Evolutionary conservation across 2,329 filamentous ascomycete genomes (phyloP).

Genomic region (Sarocladium oryzae): DNA sequence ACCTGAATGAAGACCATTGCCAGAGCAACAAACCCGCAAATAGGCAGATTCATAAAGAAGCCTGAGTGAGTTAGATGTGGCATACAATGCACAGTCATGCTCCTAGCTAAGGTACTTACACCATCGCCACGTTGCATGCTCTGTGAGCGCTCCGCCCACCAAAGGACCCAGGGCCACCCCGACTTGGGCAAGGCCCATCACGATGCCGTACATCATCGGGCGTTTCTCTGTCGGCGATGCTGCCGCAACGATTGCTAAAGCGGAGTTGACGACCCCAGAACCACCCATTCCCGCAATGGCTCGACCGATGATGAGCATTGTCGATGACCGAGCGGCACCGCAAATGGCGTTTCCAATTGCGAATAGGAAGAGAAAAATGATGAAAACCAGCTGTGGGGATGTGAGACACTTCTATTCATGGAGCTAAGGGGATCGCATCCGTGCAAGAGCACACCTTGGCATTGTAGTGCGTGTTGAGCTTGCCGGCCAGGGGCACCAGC

Average conservation of each 20-base stretch:
- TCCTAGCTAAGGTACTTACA: too few species aligned
- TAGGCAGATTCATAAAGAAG: slow-evolving; percentile 5
- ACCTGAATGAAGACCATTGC: not conserved
- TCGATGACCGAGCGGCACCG: slow-evolving; percentile 14
- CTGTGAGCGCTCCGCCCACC: slow-evolving; percentile 32
- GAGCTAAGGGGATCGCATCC: not conserved
- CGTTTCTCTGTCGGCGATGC: slow-evolving; percentile 14
- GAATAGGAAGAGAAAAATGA: slow-evolving; percentile 15
- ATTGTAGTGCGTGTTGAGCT: not conserved
- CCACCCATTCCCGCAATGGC: slow-evolving; percentile 15
- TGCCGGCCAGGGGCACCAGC: not conserved
- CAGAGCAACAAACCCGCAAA: not conserved
- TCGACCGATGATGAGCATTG: slow-evolving; percentile 17
- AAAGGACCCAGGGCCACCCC: slow-evolving; percentile 37
- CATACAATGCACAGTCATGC: not conserved
- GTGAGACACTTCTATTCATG: not conserved
- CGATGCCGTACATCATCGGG: slow-evolving; percentile 10
- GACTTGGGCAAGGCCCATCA: slow-evolving; percentile 24
- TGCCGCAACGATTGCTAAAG: slow-evolving; percentile 15
- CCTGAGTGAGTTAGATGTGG: not conserved
- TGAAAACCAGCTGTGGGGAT: slow-evolving; percentile 12
- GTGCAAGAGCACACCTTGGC: not conserved
- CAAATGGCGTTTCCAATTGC: slow-evolving; percentile 18
- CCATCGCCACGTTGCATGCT: slow-evolving; percentile 35
- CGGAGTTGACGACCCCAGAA: slow-evolving; percentile 15